A percentile compares a stretch with the other conserved stretches of the same genome.
These are phyloP conservation scores for Arachnomyces sp. DNA, from an alignment of 2,329 filamentous ascomycete species.

Conservation along the genomic window DNA sequence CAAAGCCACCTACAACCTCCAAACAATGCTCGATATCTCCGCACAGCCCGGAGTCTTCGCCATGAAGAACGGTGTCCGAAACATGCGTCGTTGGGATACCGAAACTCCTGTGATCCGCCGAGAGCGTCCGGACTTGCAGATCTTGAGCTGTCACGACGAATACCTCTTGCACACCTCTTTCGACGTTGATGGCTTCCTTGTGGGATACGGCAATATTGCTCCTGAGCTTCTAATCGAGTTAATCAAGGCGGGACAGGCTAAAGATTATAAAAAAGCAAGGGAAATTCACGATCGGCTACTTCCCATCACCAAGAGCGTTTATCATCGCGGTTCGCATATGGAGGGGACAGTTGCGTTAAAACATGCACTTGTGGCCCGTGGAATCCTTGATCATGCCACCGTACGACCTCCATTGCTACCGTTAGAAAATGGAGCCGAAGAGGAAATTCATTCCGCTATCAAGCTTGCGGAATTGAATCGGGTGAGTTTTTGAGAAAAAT, in stretches of 20 bases:
- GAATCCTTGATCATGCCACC: conserved; percentile 44
- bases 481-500: too few species aligned
- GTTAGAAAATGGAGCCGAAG: conserved; percentile 12
- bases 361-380: conserved; percentile 45
- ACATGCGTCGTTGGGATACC: conserved; percentile 51
- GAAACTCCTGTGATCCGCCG: conserved; percentile 48
- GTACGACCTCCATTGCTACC: conserved; percentile 44
- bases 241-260: conserved; percentile 44
- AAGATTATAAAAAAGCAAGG: conserved; percentile 43
- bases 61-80: conserved; percentile 52
- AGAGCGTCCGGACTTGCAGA: conserved; percentile 43
- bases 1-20: conserved; percentile 45
- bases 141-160: conserved; percentile 48
- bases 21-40: conserved; percentile 47
- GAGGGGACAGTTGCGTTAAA: conserved; percentile 48
- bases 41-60: conserved; percentile 48
- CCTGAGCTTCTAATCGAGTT: conserved; percentile 45
- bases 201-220: conserved; percentile 49
- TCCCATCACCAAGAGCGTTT: conserved; percentile 47
- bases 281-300: conserved; percentile 45
- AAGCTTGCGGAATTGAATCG: conserved; percentile 2
- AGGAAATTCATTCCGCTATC: conserved; percentile 15
- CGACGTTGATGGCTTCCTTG: conserved; percentile 47
- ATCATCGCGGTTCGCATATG: conserved; percentile 50
- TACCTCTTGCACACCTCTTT: conserved; percentile 47